phyloP scores from a whole-genome alignment of 75 land plant genomes.

The Pinus taeda region DNA sequence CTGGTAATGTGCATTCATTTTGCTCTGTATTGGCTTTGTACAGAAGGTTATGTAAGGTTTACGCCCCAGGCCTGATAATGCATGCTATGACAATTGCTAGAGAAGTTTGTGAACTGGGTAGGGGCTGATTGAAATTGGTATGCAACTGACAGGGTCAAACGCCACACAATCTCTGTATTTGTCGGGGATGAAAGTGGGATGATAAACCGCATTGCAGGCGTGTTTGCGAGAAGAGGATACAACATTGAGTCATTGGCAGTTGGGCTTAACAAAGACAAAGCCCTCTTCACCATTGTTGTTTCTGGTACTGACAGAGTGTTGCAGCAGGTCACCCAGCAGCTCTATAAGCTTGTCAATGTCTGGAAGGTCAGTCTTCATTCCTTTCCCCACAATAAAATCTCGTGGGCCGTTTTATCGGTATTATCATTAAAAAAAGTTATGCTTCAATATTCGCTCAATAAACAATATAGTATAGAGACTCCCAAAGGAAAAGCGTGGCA shows the following conservation, averaged over 20 bases:
- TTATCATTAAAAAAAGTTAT: no score
- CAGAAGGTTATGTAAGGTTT: no score
- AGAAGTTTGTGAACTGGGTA: neutral
- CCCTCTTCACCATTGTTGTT: slow-evolving; percentile 95
- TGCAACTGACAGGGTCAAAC: slow-evolving; percentile 45
- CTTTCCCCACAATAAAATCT: neutral
- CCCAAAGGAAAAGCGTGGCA: no score
- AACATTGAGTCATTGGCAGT: slow-evolving; percentile 98
- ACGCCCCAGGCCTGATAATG: no score
- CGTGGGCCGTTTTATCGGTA: neutral
- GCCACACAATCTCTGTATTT: slow-evolving; percentile 90
- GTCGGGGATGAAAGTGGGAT: slow-evolving; percentile 99
- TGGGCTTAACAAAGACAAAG: slow-evolving; percentile 91
- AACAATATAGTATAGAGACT: no score
- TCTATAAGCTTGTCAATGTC: slow-evolving; percentile 95
- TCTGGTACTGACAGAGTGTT: slow-evolving; percentile 78
- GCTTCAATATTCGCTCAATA: no score
- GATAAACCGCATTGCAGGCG: slow-evolving; percentile 98
- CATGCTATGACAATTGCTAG: no score
- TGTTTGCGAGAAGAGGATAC: slow-evolving; percentile 93
- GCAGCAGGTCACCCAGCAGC: slow-evolving; percentile 89
- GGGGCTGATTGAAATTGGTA: neutral
- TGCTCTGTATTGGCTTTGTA: no score
- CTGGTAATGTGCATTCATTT: no score
- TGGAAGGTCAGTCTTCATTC: slow-evolving; percentile 41